Percentiles rank a stretch among this genome's conserved stretches.
phyloP scores from a whole-genome alignment of 768 basidiomycete genomes.

The Termitomyces sp. region DNA sequence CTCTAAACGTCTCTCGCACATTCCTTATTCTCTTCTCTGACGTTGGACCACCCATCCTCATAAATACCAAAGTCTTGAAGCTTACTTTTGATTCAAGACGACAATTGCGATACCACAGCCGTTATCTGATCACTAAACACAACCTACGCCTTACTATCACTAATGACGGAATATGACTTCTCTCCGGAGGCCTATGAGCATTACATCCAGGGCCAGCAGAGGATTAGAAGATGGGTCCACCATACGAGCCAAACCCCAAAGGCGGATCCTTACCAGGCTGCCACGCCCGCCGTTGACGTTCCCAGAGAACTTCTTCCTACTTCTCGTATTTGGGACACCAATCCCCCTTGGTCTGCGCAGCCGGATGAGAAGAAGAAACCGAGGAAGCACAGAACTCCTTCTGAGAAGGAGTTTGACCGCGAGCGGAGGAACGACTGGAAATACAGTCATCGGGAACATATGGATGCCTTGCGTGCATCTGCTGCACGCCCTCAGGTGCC shows the following conservation, averaged over 20 bases:
- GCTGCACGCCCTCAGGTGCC: constrained; percentile 4
- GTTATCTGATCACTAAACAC: constrained; percentile 1
- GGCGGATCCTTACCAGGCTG: constrained; percentile 6
- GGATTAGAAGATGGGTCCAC: constrained; percentile 2
- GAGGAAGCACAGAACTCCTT: constrained; percentile 7
- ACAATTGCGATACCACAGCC: neutral
- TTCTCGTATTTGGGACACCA: neutral
- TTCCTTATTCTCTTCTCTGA: neutral
- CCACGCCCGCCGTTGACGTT: constrained; percentile 3
- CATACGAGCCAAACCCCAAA: constrained; percentile 1
- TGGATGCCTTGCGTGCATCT: constrained; percentile 2
- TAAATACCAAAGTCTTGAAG: neutral
- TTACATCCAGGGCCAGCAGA: constrained; percentile 15
- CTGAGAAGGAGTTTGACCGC: constrained; percentile 11
- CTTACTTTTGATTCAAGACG: neutral
- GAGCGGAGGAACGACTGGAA: constrained; percentile 12
- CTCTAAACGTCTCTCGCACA: neutral
- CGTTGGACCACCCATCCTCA: neutral
- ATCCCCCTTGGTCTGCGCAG: neutral
- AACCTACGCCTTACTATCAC: neutral
- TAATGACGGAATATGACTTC: constrained; percentile 26
- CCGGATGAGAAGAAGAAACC: neutral
- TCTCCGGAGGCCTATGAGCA: constrained; percentile 23
- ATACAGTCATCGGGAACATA: constrained; percentile 10
- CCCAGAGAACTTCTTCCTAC: constrained; percentile 2